These are phyloP conservation scores for Euphorbia celastroides DNA, from an alignment of 441 rosid genomes.

Conservation along the genomic window DNA sequence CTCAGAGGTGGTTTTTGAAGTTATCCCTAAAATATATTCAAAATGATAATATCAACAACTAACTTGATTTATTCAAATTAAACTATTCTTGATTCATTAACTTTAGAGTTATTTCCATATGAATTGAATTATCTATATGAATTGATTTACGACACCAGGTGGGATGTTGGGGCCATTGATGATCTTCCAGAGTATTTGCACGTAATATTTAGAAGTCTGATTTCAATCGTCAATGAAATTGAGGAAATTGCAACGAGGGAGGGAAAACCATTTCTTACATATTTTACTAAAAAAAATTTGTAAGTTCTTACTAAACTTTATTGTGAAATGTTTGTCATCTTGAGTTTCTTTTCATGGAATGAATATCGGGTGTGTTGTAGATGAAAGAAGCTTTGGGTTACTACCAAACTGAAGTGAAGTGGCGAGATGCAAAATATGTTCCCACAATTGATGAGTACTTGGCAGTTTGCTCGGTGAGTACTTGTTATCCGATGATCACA, in stretches of 20 bases:
- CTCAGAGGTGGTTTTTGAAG: too few species aligned
- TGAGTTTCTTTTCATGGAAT: background rate
- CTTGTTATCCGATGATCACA: slow-evolving; percentile 15
- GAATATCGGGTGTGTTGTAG: background rate
- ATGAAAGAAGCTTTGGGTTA: background rate
- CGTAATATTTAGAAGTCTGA: background rate
- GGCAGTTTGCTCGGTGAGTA: slow-evolving; percentile 1
- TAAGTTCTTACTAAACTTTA: too few species aligned
- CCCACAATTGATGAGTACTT: slow-evolving; percentile 29
- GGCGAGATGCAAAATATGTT: slow-evolving; percentile 5
- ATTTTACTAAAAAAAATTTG: slow-evolving; percentile 22
- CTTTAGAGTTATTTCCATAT: too few species aligned
- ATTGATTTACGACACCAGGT: slow-evolving; percentile 25
- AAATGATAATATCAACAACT: too few species aligned
- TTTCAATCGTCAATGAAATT: slow-evolving; percentile 17
- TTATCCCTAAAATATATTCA: too few species aligned
- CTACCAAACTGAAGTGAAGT: slow-evolving; percentile 16
- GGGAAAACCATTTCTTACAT: slow-evolving; percentile 18
- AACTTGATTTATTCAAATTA: too few species aligned
- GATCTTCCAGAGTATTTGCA: slow-evolving; percentile 34
- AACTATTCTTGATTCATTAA: too few species aligned
- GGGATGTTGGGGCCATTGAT: slow-evolving; percentile 23
- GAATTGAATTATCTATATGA: too few species aligned
- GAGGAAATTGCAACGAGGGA: slow-evolving; percentile 12
- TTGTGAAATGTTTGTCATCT: too few species aligned